Evolutionary conservation across 352 stramenopile genomes (phyloP).

Genomic region (Phytophthora pluvialis): DNA sequence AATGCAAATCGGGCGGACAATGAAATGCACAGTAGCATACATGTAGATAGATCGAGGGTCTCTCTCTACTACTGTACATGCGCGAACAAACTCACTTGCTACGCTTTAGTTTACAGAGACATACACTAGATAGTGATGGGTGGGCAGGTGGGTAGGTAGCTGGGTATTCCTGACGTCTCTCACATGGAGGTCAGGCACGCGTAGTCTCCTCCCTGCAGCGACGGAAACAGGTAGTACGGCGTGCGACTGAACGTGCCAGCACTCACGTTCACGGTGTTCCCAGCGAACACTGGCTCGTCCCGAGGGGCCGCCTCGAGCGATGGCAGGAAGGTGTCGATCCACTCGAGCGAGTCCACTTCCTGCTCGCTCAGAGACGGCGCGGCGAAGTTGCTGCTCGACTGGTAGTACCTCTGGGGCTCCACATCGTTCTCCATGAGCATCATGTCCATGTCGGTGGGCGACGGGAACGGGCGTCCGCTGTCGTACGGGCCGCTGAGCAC

Average conservation of each 20-base stretch:
- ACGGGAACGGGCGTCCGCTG: conserved; percentile 38
- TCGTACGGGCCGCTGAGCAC: conserved; percentile 14
- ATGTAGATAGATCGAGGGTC: conserved; percentile 20
- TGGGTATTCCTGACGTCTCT: conserved; percentile 1
- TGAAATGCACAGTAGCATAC: conserved; percentile 7
- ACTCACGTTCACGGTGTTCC: conserved; percentile 39
- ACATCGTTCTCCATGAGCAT: conserved; percentile 53
- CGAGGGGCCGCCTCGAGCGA: conserved; percentile 37
- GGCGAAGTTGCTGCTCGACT: conserved; percentile 11
- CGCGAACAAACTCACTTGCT: conserved; percentile 11
- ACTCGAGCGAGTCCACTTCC: conserved; percentile 67
- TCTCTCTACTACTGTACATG: no score
- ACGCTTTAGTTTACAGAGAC: conserved; percentile 5
- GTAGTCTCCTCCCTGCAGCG: conserved; percentile 35
- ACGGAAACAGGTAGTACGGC: conserved; percentile 31
- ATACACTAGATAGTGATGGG: not conserved
- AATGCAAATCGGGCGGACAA: no score
- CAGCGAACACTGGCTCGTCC: conserved; percentile 37
- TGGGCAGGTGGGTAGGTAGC: not conserved
- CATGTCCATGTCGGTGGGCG: conserved; percentile 54
- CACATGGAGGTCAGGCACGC: conserved; percentile 42
- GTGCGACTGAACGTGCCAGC: conserved; percentile 20
- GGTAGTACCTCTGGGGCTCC: conserved; percentile 23
- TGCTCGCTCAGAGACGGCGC: conserved; percentile 22
- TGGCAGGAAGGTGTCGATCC: conserved; percentile 70